Evolutionary conservation across 257 asterid genomes (phyloP), one percentile per base, ranked within the genome.

Genomic region (Fraxinus americana): DNA sequence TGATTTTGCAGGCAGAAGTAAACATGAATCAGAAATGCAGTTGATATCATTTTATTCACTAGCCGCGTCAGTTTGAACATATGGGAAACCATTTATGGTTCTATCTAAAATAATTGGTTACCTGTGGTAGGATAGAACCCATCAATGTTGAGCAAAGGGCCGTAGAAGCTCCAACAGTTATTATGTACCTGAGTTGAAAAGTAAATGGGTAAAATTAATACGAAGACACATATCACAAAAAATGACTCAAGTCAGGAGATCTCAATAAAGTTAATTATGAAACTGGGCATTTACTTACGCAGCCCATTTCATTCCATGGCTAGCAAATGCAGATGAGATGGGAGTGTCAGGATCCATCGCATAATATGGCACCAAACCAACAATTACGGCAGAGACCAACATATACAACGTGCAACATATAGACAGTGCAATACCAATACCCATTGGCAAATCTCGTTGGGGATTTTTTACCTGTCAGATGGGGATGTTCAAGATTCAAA

Each of bases 111-210:
- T 27, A 25, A 48, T 32, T 65, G 35, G 70, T 57, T 85, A 95
- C 99, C 98, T 95, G 99, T 36, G 99, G 99, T 79, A 95, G 88
- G 61, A 95, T 72, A 25, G 99, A 95, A 73, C 99, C 99, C 97
- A 93, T 84, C 88, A 95, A 86, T 27, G 99, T 91, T 27, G 99
- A 95, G 90, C 96, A 89, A 68, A 95, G 98, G 78, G 99, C 98
- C 80, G 95, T 90, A 81, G 90, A 89, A 79, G 99, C 98, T 78
- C 99, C 99, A 36, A 88, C 30, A 48, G 96, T 90, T 68, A 95
- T 76, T 68, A 92, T 75, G 81, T 90, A 93, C 71, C 99, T 95
- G 88, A 79, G 84, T 71, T 41, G 74, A 71, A 13, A 73, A 36
- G 72, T 45, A 61, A 80, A 75, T 11, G 6, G 50, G 35, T 29